A percentile compares a stretch with the other conserved stretches of the same genome.
These are phyloP conservation scores for Senecio squalidus DNA, from an alignment of 140 eudicot genomes.

Conservation along the genomic window DNA sequence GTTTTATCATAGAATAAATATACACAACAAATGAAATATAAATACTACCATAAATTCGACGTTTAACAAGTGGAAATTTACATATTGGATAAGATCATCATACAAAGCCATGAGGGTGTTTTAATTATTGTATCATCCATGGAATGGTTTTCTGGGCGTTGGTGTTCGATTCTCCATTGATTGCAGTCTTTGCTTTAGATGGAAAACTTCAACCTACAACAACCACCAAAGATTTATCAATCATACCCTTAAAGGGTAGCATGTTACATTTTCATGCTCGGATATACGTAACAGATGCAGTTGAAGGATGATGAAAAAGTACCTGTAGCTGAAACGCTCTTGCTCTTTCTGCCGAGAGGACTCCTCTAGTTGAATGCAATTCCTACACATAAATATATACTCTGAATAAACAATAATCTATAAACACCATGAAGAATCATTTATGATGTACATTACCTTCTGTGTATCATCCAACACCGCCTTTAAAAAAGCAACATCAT, in stretches of 20 bases:
- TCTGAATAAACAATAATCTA: not conserved
- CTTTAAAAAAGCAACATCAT: conserved; percentile 91
- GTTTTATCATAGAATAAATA: too few relatives aligned
- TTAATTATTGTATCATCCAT: conserved; percentile 25
- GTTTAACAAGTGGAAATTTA: conserved; percentile 22
- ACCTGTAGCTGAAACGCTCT: conserved; percentile 97
- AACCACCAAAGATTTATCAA: too few relatives aligned
- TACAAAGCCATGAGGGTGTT: conserved; percentile 5
- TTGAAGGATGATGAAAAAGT: not conserved
- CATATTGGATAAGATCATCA: conserved; percentile 12
- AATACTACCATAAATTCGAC: conserved; percentile 11
- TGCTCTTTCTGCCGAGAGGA: conserved; percentile 83
- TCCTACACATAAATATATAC: conserved; percentile 38
- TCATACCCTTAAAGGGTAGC: conserved; percentile 4
- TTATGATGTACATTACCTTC: conserved; percentile 45
- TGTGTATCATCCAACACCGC: conserved; percentile 96
- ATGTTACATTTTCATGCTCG: not conserved
- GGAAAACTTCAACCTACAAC: conserved; percentile 96
- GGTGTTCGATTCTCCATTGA: conserved; percentile 80
- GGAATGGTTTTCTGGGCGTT: conserved; percentile 86
- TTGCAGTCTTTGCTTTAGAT: conserved; percentile 85
- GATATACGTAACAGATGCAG: not conserved
- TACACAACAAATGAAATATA: too few relatives aligned
- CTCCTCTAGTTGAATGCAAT: conserved; percentile 88
- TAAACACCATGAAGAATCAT: conserved; percentile 2